Evolutionary conservation across 164 flowering plant species (phyloP), one percentile per base, ranked within the genome.

Genomic region (Aristolochia fimbriata): DNA sequence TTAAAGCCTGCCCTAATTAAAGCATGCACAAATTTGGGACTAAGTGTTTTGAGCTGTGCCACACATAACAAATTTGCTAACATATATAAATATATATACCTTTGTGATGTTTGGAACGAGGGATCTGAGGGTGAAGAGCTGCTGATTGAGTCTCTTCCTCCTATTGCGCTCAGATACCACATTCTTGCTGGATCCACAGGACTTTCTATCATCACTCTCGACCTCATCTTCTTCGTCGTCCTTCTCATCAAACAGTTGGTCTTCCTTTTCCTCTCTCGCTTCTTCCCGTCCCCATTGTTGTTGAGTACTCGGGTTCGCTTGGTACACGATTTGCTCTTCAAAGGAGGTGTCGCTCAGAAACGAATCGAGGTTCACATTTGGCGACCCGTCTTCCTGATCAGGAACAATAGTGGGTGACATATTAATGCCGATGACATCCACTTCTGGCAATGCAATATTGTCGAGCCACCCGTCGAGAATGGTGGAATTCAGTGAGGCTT

Each of bases 41-140:
- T 27, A 27, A 27, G n/a, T n/a, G n/a, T n/a, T n/a, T n/a, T n/a
- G n/a, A n/a, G n/a, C n/a, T n/a, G n/a, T n/a, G n/a, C n/a, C n/a
- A n/a, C n/a, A n/a, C n/a, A n/a, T n/a, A n/a, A n/a, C n/a, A n/a
- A n/a, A n/a, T n/a, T n/a, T 2, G 24, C 51, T 3, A 12, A 15
- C 4, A 11, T 3, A 3, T 2, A 48, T 15, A 15, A 48, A 12
- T 6, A 49, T 49, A 20, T 49, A 49, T 55, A 71, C 75, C 72
- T 72, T 72, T 1, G 75, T 64, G 61, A 72, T 72, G 22, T 68
- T 68, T 10, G 72, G 75, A 12, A 72, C 75, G 14, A 72, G 65
- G 13, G 72, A 64, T n/a, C 75, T 64, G 37, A 72, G 58, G 45
- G 71, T 59, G 2, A 68, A 62, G 48, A 72, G 57, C 24, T 68